These are phyloP conservation scores for Stemphylium beticola DNA, from an alignment of 2,329 filamentous ascomycete species.

Conservation along the genomic window DNA sequence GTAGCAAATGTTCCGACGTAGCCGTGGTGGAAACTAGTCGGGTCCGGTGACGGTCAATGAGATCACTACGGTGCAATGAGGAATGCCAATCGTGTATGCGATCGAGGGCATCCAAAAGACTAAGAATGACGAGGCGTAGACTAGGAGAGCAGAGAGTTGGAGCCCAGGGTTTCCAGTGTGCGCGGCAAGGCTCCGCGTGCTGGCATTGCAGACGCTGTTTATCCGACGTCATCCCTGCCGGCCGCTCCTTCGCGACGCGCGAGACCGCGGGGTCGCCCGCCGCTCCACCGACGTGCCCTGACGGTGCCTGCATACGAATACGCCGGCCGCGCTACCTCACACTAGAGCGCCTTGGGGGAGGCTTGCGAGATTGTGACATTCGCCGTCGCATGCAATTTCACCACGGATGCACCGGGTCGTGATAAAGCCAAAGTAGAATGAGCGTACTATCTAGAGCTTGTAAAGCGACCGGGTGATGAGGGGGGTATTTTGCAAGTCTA, in stretches of 20 bases:
- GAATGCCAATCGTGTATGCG: neutral
- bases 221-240: conserved; percentile 24
- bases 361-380: conserved; percentile 10
- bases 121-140: neutral
- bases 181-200: neutral
- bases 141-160: neutral
- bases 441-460: neutral
- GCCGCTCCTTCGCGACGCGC: conserved; percentile 5
- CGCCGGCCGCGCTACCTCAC: conserved; percentile 9
- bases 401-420: neutral
- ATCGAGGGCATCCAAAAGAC: neutral
- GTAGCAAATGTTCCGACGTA: conserved; percentile 18
- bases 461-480: neutral
- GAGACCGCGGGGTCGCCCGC: conserved; percentile 19
- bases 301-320: conserved; percentile 4
- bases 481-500: conserved; percentile 27
- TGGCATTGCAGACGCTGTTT: conserved; percentile 5
- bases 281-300: conserved; percentile 5
- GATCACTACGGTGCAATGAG: conserved; percentile 13
- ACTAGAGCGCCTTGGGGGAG: conserved; percentile 2
- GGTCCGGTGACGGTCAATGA: conserved; percentile 22
- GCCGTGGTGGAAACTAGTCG: conserved; percentile 19
- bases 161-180: conserved; percentile 5
- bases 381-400: neutral
- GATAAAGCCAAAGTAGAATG: neutral